Evolutionary conservation across 768 basidiomycete species (phyloP).

Genomic region (Lactifluus piperatus): DNA sequence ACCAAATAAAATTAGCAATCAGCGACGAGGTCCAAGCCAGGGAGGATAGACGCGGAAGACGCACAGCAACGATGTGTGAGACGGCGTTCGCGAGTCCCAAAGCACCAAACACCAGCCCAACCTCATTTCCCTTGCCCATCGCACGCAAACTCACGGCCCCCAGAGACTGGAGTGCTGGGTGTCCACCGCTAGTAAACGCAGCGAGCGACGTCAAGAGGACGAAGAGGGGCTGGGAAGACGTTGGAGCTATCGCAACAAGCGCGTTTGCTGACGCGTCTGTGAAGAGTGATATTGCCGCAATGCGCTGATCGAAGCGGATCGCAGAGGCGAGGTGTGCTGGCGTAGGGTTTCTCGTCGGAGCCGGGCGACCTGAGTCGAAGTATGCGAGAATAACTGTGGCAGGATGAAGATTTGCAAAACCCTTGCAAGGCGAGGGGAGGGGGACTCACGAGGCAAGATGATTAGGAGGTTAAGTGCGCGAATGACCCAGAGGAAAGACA

Average conservation of each 20-base stretch:
- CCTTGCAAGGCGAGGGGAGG: background rate
- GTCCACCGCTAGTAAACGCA: conserved; percentile 18
- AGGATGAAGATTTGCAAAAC: background rate
- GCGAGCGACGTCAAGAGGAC: conserved; percentile 18
- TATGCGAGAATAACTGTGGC: conserved; percentile 19
- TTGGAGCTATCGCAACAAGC: conserved; percentile 17
- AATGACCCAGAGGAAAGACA: conserved; percentile 19
- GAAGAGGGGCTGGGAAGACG: conserved; percentile 21
- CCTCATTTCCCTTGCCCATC: conserved; percentile 19
- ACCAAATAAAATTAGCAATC: background rate
- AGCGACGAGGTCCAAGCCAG: background rate
- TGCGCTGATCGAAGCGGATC: conserved; percentile 18
- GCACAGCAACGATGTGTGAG: conserved; percentile 19
- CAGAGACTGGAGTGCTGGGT: conserved; percentile 20
- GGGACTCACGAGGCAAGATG: conserved; percentile 16
- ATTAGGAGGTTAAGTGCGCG: conserved; percentile 19
- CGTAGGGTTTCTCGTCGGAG: background rate
- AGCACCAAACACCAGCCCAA: conserved; percentile 21
- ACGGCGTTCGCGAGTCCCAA: conserved; percentile 18
- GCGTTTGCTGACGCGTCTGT: conserved; percentile 20
- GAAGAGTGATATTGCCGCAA: conserved; percentile 19
- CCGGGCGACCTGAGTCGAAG: conserved; percentile 1
- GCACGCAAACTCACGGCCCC: conserved; percentile 21
- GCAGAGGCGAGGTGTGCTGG: conserved; percentile 9
- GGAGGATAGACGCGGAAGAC: background rate